A percentile compares a stretch with the other conserved stretches of the same genome.
phyloP scores from a whole-genome alignment of 257 asterid species.

The Solanum virginianum region DNA sequence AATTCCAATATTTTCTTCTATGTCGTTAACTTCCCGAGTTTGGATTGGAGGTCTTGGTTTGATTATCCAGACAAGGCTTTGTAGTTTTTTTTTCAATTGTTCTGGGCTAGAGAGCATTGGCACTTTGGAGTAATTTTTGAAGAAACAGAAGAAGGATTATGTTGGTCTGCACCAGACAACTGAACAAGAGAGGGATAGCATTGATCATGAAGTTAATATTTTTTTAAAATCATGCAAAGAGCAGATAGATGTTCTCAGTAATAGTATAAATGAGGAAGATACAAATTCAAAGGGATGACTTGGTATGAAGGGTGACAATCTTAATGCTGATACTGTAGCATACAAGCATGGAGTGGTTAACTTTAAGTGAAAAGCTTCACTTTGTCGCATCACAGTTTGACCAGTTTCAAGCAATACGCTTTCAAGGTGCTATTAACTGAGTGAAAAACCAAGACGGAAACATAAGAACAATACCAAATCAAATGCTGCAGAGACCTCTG shows the following conservation, averaged over 20 bases:
- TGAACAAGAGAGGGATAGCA: too few relatives aligned
- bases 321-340: conserved; percentile 70
- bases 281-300: conserved; percentile 85
- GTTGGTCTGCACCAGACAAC: too few relatives aligned
- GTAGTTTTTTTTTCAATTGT: too few relatives aligned
- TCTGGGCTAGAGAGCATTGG: too few relatives aligned
- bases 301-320: conserved; percentile 44
- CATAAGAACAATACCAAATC: conserved; percentile 18
- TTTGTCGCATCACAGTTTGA: conserved; percentile 80
- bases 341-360: conserved; percentile 98
- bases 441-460: conserved; percentile 73
- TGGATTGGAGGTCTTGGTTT: too few relatives aligned
- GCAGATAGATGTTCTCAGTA: conserved; percentile 72
- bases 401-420: conserved; percentile 77
- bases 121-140: too few relatives aligned
- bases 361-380: conserved; percentile 83
- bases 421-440: conserved; percentile 81
- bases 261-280: conserved; percentile 61
- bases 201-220: conserved; percentile 24
- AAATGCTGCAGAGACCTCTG: conserved; percentile 23
- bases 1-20: too few relatives aligned
- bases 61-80: too few relatives aligned
- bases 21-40: too few relatives aligned
- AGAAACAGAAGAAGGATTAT: too few relatives aligned
- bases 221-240: conserved; percentile 90